Base-by-base conservation (phyloP, 2,329 filamentous ascomycete species). In the Pseudocercospora vitis region DNA sequence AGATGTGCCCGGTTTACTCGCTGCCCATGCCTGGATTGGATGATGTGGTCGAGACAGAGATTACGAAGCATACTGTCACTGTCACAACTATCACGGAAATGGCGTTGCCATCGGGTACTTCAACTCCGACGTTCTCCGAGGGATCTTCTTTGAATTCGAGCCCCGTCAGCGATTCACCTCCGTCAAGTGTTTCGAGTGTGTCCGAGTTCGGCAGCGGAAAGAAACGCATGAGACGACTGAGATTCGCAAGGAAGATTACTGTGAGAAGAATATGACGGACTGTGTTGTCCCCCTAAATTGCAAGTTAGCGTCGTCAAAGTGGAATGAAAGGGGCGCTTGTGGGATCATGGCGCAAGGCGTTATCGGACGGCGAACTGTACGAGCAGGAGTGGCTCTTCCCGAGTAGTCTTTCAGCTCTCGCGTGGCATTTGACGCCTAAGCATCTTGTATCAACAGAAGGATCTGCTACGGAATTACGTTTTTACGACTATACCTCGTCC, bases 221-320 rank as follows among this genome's bases (percentile, higher is more conserved):
- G 48, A 55, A n/a, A n/a, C n/a, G 8, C 19, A 47, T 42, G 37
- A 42, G 29, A 28, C 31, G 48, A 14, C 8, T 55, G 26, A 32
- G 53, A 37, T 55, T 55, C 18, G 53, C 53, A 23, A 24, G 53
- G 21, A 35, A 39, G 26, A 55, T 55, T 24, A 55, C 42, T 24
- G 42, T 55, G 12, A 46, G 40, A n/a, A 51, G 48, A 11, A 50
- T 46, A 19, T 54, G 33, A n/a, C n/a, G n/a, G 18, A 37, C 14
- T 18, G 21, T 9, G 12, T n/a, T n/a, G n/a, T n/a, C n/a, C n/a
- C n/a, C n/a, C n/a, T n/a, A n/a, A n/a, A n/a, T n/a, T n/a, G n/a
- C n/a, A n/a, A n/a, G n/a, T n/a, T n/a, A n/a, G n/a, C n/a, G n/a
- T n/a, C n/a, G n/a, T n/a, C n/a, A n/a, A n/a, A n/a, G n/a, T n/a